Percentiles rank a stretch among this genome's conserved stretches.
Conservation (phyloP, 768 basidiomycete species). For the Daedaleopsis nitida region DNA sequence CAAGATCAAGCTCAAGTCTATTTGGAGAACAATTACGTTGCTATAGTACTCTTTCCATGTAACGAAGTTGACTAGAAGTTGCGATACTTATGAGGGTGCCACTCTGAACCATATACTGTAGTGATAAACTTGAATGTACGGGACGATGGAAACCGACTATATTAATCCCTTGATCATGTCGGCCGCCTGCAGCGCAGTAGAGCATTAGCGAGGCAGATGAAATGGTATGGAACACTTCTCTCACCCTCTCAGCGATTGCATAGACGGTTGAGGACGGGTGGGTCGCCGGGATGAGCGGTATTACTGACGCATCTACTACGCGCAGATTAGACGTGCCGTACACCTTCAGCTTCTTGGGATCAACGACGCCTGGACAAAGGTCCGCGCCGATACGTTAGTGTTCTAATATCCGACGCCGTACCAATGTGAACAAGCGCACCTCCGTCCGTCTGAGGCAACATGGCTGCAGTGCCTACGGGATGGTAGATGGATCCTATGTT, state of each 20-base stretch:
- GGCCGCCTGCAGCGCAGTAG: neutral
- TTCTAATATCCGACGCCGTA: neutral
- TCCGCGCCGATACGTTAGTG: neutral
- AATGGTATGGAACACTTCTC: neutral
- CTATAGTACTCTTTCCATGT: too few relatives aligned
- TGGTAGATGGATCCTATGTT: slow-evolving; percentile 1
- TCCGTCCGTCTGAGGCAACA: slow-evolving; percentile 1
- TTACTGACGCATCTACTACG: slow-evolving; percentile 13
- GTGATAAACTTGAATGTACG: too few relatives aligned
- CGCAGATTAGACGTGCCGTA: slow-evolving; percentile 15
- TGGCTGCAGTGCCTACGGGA: slow-evolving; percentile 7
- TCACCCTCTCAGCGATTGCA: slow-evolving; percentile 13
- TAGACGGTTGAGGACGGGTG: slow-evolving; percentile 11
- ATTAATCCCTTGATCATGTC: neutral
- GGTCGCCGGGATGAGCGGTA: slow-evolving; percentile 3
- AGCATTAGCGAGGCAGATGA: neutral
- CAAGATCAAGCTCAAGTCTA: too few relatives aligned
- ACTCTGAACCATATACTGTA: too few relatives aligned
- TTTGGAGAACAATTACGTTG: too few relatives aligned
- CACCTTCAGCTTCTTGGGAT: slow-evolving; percentile 8
- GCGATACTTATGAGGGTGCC: too few relatives aligned
- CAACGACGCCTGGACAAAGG: neutral
- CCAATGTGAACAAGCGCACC: neutral
- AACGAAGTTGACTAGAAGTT: too few relatives aligned
- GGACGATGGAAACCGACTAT: neutral